Evolutionary conservation across 78 protist genomes (phyloP), one percentile per base, ranked within the genome.

Genomic region (Dictyostelium intermedium): DNA sequence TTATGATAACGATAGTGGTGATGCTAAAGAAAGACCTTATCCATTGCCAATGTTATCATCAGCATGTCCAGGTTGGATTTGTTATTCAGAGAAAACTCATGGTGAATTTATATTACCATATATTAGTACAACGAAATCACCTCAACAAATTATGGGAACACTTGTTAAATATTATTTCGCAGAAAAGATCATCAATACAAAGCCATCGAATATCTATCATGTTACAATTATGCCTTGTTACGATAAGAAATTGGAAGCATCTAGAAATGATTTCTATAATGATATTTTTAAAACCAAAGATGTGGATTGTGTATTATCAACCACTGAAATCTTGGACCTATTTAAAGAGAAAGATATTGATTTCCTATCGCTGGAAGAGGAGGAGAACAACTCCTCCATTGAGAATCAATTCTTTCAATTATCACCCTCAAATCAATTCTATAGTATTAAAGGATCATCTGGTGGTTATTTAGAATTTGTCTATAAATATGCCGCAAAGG

Each of bases 191-290:
- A 56, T 37, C 2, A 50, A 70, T 13, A 23, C 6, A 3, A 73
- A 63, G 35, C 93, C 97, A 47, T 89, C 82, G 34, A 34, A 83
- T 27, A 72, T 98, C 16, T 97, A 81, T 92, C 99, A 98, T 82
- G 98, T 96, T 16, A 77, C 99, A 25, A 81, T 99, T 13, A 98
- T 98, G 99, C 99, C 99, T 30, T 99, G 99, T 97, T 98, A 83
- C 63, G 99, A 98, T 91, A 98, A 98, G 92, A 98, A 98, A 53
- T 92, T 98, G 23, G 99, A 98, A 72, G 99, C 99, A 6, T 91
- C 98, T 1, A 92, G 99, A 39, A 70, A n/a, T 10, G 99, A 98
- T 81, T 98, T 98, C 35, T 89, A 93, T 30, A 72, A 66, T 83
- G 97, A 95, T 25, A 79, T 60, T 9, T 60, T 74, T 25, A 30